Conservation (phyloP, 164 flowering plant genomes). For the Aristolochia californica region DNA sequence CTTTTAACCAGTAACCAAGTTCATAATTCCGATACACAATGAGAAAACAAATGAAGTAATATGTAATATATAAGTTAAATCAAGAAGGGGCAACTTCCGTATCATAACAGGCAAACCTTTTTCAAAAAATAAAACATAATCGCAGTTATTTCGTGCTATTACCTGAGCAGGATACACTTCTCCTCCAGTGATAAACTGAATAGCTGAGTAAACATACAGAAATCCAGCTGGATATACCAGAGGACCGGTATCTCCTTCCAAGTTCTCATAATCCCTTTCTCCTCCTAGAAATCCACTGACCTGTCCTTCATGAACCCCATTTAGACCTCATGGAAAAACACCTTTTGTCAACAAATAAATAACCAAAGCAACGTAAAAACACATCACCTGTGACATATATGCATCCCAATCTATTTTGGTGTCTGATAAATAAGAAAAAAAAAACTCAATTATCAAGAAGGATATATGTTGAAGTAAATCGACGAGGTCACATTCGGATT, state of each 20-base stretch:
- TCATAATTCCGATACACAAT: no score
- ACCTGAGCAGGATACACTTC: constrained; percentile 88
- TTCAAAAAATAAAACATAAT: no score
- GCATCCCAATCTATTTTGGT: constrained; percentile 99
- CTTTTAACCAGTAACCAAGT: no score
- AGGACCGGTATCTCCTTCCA: constrained; percentile 95
- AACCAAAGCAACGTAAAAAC: neutral
- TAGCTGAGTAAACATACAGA: constrained; percentile 74
- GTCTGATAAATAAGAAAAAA: constrained; percentile 35
- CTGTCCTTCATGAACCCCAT: constrained; percentile 19
- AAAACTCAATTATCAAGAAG: neutral
- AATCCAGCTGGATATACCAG: constrained; percentile 96
- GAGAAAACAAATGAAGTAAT: no score
- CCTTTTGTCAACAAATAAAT: constrained; percentile 3
- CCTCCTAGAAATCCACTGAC: constrained; percentile 87
- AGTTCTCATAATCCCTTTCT: constrained; percentile 71
- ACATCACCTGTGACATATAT: constrained; percentile 83
- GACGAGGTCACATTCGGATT: neutral
- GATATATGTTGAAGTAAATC: neutral
- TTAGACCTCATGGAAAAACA: neutral
- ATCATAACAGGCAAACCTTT: no score
- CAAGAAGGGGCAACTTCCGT: no score
- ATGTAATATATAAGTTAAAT: no score
- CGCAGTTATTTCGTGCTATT: neutral
- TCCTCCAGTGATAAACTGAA: constrained; percentile 74